These are phyloP conservation scores for Chamaecrista fasciculata DNA, from an alignment of 306 rosid genomes.

Conservation along the genomic window DNA sequence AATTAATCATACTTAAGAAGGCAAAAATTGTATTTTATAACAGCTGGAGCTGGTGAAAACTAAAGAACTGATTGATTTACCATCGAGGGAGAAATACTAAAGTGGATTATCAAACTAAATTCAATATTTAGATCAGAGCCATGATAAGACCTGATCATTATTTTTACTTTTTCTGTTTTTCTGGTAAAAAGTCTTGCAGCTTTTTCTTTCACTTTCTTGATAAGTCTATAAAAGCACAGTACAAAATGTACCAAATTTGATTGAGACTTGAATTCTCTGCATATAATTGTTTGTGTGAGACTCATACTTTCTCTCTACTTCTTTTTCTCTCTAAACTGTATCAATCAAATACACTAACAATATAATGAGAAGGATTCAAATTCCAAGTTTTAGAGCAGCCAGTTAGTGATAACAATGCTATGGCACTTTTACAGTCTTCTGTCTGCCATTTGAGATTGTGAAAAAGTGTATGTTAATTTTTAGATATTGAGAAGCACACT, in stretches of 20 bases:
- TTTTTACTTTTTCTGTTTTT: constrained; percentile 4
- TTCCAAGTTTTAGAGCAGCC: no score
- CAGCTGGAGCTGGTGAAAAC: not conserved
- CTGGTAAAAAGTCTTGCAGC: not conserved
- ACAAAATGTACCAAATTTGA: not conserved
- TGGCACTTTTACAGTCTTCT: not conserved
- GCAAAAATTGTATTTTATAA: not conserved
- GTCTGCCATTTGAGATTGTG: not conserved
- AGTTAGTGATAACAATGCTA: not conserved
- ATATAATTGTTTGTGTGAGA: no score
- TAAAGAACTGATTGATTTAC: not conserved
- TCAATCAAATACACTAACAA: no score
- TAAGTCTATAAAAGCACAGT: not conserved
- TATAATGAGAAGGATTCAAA: no score
- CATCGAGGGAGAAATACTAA: not conserved
- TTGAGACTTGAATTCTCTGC: no score
- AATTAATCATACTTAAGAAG: not conserved
- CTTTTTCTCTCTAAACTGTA: no score
- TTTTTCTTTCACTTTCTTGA: not conserved
- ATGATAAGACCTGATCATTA: not conserved
- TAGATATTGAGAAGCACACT: not conserved
- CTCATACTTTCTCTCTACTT: no score
- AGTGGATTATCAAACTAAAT: not conserved
- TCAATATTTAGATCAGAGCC: not conserved
- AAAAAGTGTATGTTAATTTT: not conserved